phyloP scores from a whole-genome alignment of 345 rosid species.

The Heritiera littoralis region DNA sequence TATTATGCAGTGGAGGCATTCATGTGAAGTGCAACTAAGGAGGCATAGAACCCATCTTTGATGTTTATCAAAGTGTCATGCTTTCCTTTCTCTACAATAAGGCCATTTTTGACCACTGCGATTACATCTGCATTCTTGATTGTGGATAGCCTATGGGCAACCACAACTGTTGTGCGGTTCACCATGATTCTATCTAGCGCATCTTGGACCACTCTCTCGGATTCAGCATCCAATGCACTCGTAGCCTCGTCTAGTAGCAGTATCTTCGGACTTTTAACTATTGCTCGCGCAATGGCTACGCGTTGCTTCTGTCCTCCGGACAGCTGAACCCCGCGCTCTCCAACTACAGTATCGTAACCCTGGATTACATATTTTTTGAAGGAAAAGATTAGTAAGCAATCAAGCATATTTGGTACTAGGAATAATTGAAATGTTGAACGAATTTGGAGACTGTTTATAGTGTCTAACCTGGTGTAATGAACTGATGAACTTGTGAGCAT shows the following conservation, averaged over 20 bases:
- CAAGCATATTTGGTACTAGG: neutral
- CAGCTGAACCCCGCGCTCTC: conserved; percentile 38
- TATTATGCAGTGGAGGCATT: neutral
- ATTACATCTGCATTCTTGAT: conserved; percentile 38
- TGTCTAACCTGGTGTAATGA: conserved; percentile 34
- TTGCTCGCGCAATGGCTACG: conserved; percentile 38
- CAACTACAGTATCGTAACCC: conserved; percentile 38
- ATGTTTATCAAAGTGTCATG: conserved; percentile 31
- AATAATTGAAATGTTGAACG: neutral
- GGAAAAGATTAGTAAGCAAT: neutral
- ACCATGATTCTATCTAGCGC: conserved; percentile 33
- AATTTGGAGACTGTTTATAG: neutral
- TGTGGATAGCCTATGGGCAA: conserved; percentile 36
- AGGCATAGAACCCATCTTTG: conserved; percentile 31
- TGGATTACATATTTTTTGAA: neutral
- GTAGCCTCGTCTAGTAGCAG: conserved; percentile 39
- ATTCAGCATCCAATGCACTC: conserved; percentile 38
- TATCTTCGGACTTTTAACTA: conserved; percentile 31
- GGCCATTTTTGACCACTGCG: conserved; percentile 34
- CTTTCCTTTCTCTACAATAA: conserved; percentile 35
- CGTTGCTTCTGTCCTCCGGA: conserved; percentile 42
- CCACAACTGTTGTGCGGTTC: conserved; percentile 30
- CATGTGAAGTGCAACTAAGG: conserved; percentile 33
- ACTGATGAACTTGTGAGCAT: conserved; percentile 40
- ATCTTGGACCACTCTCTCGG: conserved; percentile 36